Percentiles rank a stretch among this genome's conserved stretches.
phyloP scores from a whole-genome alignment of 805 yeast species.

The Millerago galiae region DNA sequence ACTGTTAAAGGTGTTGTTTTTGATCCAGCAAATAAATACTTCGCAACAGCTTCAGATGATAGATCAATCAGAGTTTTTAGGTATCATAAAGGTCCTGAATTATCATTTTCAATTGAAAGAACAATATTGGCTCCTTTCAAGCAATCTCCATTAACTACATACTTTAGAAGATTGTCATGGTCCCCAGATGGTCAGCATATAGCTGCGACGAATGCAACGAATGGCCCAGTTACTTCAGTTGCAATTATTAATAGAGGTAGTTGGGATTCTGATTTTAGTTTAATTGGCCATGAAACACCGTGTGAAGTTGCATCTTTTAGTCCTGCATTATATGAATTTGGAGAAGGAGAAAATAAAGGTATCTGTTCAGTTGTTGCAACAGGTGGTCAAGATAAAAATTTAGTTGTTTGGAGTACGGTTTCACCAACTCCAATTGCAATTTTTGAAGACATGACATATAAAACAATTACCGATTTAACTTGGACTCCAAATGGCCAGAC shows the following conservation, averaged over 20 bases:
- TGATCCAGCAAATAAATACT: slow-evolving; percentile 97
- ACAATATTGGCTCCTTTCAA: slow-evolving; percentile 78
- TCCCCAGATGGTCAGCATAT: slow-evolving; percentile 86
- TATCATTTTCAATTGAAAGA: slow-evolving; percentile 82
- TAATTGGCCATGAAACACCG: slow-evolving; percentile 81
- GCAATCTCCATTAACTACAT: slow-evolving; percentile 86
- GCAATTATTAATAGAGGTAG: slow-evolving; percentile 69
- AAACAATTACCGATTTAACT: slow-evolving; percentile 79
- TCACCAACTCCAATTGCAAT: slow-evolving; percentile 73
- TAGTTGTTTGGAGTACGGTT: slow-evolving; percentile 84
- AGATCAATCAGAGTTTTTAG: slow-evolving; percentile 83
- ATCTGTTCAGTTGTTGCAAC: slow-evolving; percentile 79
- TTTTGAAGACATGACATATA: slow-evolving; percentile 66
- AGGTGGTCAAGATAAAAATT: slow-evolving; percentile 88
- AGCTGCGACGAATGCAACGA: slow-evolving; percentile 81
- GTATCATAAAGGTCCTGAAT: slow-evolving; percentile 70
- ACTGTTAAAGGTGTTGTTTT: slow-evolving; percentile 95
- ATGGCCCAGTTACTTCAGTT: slow-evolving; percentile 74
- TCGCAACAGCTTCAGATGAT: slow-evolving; percentile 96
- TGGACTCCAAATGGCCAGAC: slow-evolving; percentile 82
- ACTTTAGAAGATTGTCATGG: slow-evolving; percentile 83
- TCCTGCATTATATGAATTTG: slow-evolving; percentile 52
- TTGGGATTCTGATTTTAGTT: slow-evolving; percentile 70
- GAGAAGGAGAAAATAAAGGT: slow-evolving; percentile 20
- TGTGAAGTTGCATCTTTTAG: slow-evolving; percentile 76